Percentiles rank a stretch among this genome's conserved stretches.
Conservation (phyloP, 306 rosid species). For the Prinsepia uniflora region DNA sequence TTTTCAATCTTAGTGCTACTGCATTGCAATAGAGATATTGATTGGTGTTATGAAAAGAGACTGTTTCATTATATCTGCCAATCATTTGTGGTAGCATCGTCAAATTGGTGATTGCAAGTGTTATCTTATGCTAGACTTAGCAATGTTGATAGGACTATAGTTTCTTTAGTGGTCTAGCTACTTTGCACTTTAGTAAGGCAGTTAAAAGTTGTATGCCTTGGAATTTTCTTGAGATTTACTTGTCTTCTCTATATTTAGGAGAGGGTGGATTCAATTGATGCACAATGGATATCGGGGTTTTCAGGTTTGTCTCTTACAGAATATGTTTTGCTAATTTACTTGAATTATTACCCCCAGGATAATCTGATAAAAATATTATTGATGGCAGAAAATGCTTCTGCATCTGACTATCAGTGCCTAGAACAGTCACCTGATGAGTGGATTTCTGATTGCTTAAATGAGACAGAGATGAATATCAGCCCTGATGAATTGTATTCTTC, state of each 20-base stretch:
- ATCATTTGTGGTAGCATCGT: not conserved
- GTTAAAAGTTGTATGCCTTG: not conserved
- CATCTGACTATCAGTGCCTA: constrained; percentile 48
- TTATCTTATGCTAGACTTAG: not conserved
- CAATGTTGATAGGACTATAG: not conserved
- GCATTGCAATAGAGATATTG: not conserved
- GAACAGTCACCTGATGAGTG: constrained; percentile 64
- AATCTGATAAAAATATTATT: constrained; percentile 19
- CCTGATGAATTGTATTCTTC: constrained; percentile 64
- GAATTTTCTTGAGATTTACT: constrained; percentile 4
- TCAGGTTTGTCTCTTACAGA: constrained; percentile 48
- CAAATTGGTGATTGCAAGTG: not conserved
- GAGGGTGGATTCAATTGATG: constrained; percentile 39
- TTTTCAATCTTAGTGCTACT: not conserved
- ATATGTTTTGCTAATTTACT: constrained; percentile 4
- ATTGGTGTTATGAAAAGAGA: not conserved
- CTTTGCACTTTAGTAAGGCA: not conserved
- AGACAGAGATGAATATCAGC: constrained; percentile 54
- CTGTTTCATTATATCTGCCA: not conserved
- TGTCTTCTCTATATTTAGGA: constrained; percentile 44
- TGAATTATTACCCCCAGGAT: constrained; percentile 6
- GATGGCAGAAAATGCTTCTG: constrained; percentile 48
- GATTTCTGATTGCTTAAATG: constrained; percentile 74
- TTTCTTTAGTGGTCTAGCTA: not conserved
- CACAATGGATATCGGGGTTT: constrained; percentile 47